Evolutionary conservation across 306 rosid species (phyloP), one percentile per base, ranked within the genome.

Genomic region (Rosa chinensis): DNA sequence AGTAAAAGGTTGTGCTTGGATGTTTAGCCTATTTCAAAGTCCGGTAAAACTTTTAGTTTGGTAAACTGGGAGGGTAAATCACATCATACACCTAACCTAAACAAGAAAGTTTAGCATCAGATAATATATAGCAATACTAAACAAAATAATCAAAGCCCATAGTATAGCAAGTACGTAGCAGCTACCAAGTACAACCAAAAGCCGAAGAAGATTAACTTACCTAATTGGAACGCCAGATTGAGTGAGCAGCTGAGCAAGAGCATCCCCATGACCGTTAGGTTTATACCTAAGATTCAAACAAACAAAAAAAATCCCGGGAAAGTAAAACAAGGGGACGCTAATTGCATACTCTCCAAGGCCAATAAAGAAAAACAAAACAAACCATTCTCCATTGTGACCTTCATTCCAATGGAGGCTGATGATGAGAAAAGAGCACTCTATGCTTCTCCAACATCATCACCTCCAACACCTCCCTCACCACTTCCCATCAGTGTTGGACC

Each of bases 391-490:
- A 17, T 66, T 66, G 48, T 8, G 48, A 39, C 49, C 20, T 66
- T 66, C 72, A 13, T 80, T 77, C 12, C 73, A 18, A 53, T 86
- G 89, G 80, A 71, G 49, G 74, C 64, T 17, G 77, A 86, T 75
- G 82, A 82, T 25, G 50, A 32, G 9, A 82, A 40, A 66, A 59
- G 49, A 63, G 73, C 72, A 66, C 72, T 20, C 35, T 8, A 56
- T 77, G 79, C 76, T 10, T 90, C 92, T 83, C 85, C 93, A 77
- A 70, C 91, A 73, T 89, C 93, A 63, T 93, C 97, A 73, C 96
- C 96, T 79, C 93, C 93, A 10, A 88, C 97, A 56, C 97, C 96
- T 83, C 91, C 96, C 47, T 91, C 96, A 1, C 94, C 97, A 12
- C 93, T 93, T 77, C 96, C 94, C 50, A 68, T 89, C 32, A 93